Conservation (phyloP, 1,284 basidiomycete species). For the Puccinia sorghi region DNA sequence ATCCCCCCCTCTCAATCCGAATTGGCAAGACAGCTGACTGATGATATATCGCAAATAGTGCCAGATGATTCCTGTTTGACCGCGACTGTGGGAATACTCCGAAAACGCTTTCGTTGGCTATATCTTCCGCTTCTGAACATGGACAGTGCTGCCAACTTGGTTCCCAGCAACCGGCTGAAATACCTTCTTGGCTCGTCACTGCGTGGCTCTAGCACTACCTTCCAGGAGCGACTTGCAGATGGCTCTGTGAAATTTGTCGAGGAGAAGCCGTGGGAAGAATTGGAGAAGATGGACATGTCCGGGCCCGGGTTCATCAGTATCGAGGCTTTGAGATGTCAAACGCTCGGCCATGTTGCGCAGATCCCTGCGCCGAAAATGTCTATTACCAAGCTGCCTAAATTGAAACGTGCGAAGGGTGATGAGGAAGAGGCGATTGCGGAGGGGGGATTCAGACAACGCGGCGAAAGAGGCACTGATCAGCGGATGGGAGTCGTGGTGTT, state of each 20-base stretch:
- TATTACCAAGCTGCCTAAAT: neutral
- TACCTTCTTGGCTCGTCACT: slow-evolving; percentile 44
- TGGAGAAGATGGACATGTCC: slow-evolving; percentile 45
- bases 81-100: slow-evolving; percentile 27
- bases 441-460: slow-evolving; percentile 14
- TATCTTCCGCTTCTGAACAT: slow-evolving; percentile 41
- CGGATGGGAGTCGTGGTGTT: slow-evolving; percentile 1
- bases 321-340: slow-evolving; percentile 47
- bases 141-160: slow-evolving; percentile 15
- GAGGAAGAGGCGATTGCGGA: slow-evolving; percentile 26
- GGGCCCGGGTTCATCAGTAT: slow-evolving; percentile 48
- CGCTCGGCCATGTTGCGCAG: slow-evolving; percentile 39
- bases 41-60: slow-evolving; percentile 20
- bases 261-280: slow-evolving; percentile 49
- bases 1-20: neutral
- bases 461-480: slow-evolving; percentile 9
- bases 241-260: slow-evolving; percentile 42
- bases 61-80: slow-evolving; percentile 43
- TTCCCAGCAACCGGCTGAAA: slow-evolving; percentile 45
- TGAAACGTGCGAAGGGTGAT: slow-evolving; percentile 1
- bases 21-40: neutral
- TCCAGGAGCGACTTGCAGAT: slow-evolving; percentile 37
- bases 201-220: slow-evolving; percentile 39
- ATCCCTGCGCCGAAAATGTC: slow-evolving; percentile 20
- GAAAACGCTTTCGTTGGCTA: slow-evolving; percentile 49